These are phyloP conservation scores for Calonectria naviculata DNA, from an alignment of 2,329 filamentous ascomycete species.

Conservation along the genomic window DNA sequence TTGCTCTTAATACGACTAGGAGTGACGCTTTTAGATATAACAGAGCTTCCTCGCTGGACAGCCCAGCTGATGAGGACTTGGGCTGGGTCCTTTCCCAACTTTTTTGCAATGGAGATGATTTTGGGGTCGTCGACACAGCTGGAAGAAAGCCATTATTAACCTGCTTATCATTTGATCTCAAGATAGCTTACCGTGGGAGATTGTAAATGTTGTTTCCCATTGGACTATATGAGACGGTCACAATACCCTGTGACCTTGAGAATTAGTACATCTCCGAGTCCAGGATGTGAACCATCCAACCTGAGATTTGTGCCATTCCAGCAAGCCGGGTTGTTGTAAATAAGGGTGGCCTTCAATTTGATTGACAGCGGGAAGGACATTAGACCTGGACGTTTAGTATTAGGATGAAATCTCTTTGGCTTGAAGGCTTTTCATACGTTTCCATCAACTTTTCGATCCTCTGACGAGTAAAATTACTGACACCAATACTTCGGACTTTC, in stretches of 20 bases:
- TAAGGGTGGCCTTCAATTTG: background rate
- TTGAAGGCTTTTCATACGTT: background rate
- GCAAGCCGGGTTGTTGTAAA: background rate
- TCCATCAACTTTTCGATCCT: background rate
- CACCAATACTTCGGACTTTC: background rate
- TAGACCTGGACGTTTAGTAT: background rate
- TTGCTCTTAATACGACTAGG: background rate
- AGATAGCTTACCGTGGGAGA: background rate
- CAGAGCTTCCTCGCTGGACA: background rate
- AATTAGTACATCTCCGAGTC: background rate
- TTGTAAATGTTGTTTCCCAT: background rate
- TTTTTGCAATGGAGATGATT: background rate
- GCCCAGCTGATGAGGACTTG: background rate
- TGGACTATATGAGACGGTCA: background rate
- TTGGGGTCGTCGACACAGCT: background rate
- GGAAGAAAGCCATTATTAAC: background rate
- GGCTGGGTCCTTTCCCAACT: background rate
- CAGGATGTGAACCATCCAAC: background rate
- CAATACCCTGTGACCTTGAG: background rate
- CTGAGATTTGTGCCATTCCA: background rate
- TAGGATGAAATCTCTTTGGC: background rate
- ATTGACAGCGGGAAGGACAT: background rate
- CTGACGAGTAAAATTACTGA: background rate
- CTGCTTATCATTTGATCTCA: background rate
- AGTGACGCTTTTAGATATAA: background rate